Evolutionary conservation across 257 asterid genomes (phyloP), one percentile per base, ranked within the genome.

Genomic region (Gentiana macrophylla): DNA sequence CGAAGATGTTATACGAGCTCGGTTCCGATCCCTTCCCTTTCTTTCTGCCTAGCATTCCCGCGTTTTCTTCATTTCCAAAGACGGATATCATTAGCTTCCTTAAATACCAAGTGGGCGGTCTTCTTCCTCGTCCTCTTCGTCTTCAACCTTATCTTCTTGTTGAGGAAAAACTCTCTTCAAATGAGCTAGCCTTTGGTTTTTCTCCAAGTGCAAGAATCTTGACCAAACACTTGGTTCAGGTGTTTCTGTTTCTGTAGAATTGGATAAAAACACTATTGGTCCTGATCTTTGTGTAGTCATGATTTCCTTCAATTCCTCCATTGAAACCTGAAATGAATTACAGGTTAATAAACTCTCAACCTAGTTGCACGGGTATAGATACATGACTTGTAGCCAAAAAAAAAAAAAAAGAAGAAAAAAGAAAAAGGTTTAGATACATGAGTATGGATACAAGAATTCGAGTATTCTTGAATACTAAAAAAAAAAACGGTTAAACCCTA

Each of bases 1-100:
- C 76, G 10, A 71, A 85, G 46, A 91, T 50, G 67, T 91, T 91
- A 62, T 72, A 84, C 4, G 98, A 49, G 2, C 83, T 86, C 0
- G 88, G 86, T 24, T 24, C 9, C 0, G 46, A 5, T 1, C 47
- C 57, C 32, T 44, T 71, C 56, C 24, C 51, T 13, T 65, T 55
- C 3, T 52, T 55, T 38, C 37, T 66, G 11, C 80, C 77, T 41
- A 7, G 46, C 8, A 1, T 41, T 0, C 47, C 57, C 32, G 35
- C 69, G 55, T 33, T 53, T 24, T 67, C 55, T 4, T 54, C 55
- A 43, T 37, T 65, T 8, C 80, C 77, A 10, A 84, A 60, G 9
- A 87, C 3, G 8, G 86, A 75, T 32, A 34, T 47, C 62, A 84
- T 46, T n/a, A 84, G 36, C 58, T 81, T 80, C 72, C 79, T 83